Base-by-base conservation (phyloP, 257 asterid genomes). In the Asclepias syriaca region DNA sequence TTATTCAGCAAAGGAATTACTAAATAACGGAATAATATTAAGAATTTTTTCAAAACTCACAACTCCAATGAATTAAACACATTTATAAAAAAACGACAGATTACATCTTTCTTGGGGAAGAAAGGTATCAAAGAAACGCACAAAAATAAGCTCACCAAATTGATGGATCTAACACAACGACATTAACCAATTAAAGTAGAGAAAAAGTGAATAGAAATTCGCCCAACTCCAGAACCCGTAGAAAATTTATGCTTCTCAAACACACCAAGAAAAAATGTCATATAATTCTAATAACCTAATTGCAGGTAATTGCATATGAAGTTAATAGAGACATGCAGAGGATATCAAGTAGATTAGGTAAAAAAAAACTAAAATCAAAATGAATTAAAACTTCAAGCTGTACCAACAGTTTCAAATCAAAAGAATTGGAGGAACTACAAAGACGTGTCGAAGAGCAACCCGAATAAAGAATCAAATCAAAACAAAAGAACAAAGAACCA, bases 81-180 rank as follows among this genome's bases (percentile, higher is more conserved):
- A 60, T 29, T 10, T n/a, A n/a, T 4, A 60, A 29, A 29, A 4
- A 37, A 9, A 3, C 10, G 21, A n/a, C 21, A 29, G 1, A 21
- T 7, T 16, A 40, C 34, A 24, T 10, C 34, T 59, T 27, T 24
- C 6, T 8, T 5, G 43, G 66, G 18, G 43, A 16, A 13, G 5
- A 58, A 59, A 12, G 34, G 34, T n/a, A n/a, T 27, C 43, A 27
- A 54, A 59, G 10, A 58, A 58, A 58, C 4, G 8, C 15, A 58
- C 29, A 9, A 60, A 34, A 46, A 49, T 39, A 8, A 16, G 9
- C 15, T 59, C 22, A 14, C 21, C 11, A 40, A 45, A 56, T 29
- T 46, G 40, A 57, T 57, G 19, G 64, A 75, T 75, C 63, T 22
- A 66, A 27, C 72, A 66, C 53, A 73, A 37, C 72, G 22, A 55